phyloP scores from a whole-genome alignment of 768 basidiomycete genomes.

The Thelephora aurantiotincta region DNA sequence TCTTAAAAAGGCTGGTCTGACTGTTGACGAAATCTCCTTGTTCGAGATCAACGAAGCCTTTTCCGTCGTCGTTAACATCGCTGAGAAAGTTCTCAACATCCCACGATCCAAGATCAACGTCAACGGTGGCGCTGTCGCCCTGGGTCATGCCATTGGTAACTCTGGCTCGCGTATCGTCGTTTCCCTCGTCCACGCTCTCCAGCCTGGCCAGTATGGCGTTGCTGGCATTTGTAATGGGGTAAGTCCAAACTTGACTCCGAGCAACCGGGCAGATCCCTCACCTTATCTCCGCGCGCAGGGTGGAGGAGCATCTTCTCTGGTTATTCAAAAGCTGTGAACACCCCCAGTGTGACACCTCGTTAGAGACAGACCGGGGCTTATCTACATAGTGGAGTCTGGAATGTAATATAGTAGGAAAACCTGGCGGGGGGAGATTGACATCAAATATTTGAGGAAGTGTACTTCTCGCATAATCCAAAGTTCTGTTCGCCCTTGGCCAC shows the following conservation, averaged over 20 bases:
- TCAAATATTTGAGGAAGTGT: no score
- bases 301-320: conserved; percentile 82
- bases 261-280: neutral
- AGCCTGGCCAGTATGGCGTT: conserved; percentile 86
- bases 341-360: no score
- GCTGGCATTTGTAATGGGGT: conserved; percentile 97
- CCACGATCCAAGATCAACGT: conserved; percentile 84
- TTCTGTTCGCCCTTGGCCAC: no score
- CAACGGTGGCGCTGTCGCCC: conserved; percentile 89
- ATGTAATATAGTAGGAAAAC: no score
- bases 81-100: conserved; percentile 76
- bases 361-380: no score
- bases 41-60: conserved; percentile 99
- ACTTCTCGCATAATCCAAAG: no score
- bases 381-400: no score
- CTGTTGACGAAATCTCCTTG: conserved; percentile 72
- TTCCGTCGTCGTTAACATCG: conserved; percentile 83
- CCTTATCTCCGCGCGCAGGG: conserved; percentile 36
- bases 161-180: conserved; percentile 93
- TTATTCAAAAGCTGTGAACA: conserved; percentile 71
- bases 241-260: conserved; percentile 19
- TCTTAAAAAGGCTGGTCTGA: conserved; percentile 74
- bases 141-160: conserved; percentile 94
- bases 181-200: conserved; percentile 77
- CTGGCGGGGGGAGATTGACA: no score